phyloP scores from a whole-genome alignment of 345 rosid species.

The Ailanthus altissimus region DNA sequence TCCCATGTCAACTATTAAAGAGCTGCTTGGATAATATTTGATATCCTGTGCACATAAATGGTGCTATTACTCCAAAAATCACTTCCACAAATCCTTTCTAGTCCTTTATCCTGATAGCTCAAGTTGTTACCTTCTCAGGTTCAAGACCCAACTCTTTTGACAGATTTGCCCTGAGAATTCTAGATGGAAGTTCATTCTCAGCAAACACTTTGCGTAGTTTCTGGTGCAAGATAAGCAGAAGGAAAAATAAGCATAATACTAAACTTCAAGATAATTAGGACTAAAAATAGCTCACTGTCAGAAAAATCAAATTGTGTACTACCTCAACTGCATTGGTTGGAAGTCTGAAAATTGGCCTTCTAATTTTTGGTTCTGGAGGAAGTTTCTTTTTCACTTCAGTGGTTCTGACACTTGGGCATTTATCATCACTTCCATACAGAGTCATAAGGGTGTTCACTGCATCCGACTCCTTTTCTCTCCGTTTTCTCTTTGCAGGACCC shows the following conservation, averaged over 20 bases:
- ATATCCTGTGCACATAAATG: too few species aligned
- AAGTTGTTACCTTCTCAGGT: constrained; percentile 67
- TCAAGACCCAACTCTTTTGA: constrained; percentile 82
- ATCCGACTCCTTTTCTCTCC: constrained; percentile 78
- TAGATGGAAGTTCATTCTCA: constrained; percentile 93
- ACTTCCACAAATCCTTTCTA: neutral
- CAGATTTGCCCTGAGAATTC: constrained; percentile 67
- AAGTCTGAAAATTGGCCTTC: constrained; percentile 62
- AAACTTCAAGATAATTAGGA: constrained; percentile 5
- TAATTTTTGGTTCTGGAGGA: constrained; percentile 46
- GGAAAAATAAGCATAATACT: constrained; percentile 12
- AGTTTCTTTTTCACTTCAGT: constrained; percentile 36
- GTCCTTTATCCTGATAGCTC: neutral
- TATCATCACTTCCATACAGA: constrained; percentile 57
- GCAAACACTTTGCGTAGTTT: constrained; percentile 89
- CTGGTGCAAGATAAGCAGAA: constrained; percentile 47
- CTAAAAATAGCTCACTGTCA: constrained; percentile 2
- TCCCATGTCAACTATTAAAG: too few species aligned
- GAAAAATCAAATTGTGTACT: constrained; percentile 23
- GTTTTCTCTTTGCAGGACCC: constrained; percentile 87
- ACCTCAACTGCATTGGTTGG: constrained; percentile 90
- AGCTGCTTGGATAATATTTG: too few species aligned
- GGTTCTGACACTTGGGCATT: constrained; percentile 34
- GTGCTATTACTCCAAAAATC: neutral
- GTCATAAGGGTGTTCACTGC: constrained; percentile 71